Percentiles rank a stretch among this genome's conserved stretches.
These are phyloP conservation scores for Xylaria longipes DNA, from an alignment of 495 filamentous ascomycete genomes.

Conservation along the genomic window DNA sequence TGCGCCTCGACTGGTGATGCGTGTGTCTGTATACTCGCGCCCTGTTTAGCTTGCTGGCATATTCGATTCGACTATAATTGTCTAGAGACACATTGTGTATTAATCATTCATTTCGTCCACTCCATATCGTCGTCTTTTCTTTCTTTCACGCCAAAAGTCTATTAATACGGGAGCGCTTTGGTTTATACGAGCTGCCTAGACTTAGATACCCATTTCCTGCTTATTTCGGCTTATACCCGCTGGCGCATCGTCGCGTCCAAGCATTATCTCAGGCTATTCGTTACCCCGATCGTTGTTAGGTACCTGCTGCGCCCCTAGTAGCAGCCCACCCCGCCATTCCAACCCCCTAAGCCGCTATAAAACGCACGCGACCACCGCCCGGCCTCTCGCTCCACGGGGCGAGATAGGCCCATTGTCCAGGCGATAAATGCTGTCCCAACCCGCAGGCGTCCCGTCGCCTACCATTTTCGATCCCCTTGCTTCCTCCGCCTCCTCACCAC, in stretches of 20 bases:
- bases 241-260: not conserved
- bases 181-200: slow-evolving; percentile 5
- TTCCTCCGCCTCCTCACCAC: slow-evolving; percentile 45
- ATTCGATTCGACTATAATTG: not conserved
- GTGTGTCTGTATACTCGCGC: slow-evolving; percentile 2
- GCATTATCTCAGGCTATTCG: not conserved
- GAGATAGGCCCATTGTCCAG: slow-evolving; percentile 5
- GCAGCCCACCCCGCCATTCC: slow-evolving; percentile 15
- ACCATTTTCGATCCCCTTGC: slow-evolving; percentile 26
- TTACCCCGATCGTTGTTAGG: not conserved
- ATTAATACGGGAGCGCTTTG: not conserved
- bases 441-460: slow-evolving; percentile 17
- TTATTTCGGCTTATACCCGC: slow-evolving; percentile 4
- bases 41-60: not conserved
- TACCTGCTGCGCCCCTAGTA: not conserved
- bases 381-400: slow-evolving; percentile 14
- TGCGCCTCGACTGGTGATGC: slow-evolving; percentile 9
- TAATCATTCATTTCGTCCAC: not conserved
- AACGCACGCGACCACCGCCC: slow-evolving; percentile 23
- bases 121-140: not conserved
- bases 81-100: not conserved
- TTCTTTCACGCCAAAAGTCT: not conserved
- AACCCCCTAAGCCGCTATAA: slow-evolving; percentile 10
- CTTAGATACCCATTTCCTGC: slow-evolving; percentile 2
- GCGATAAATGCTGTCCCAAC: slow-evolving; percentile 28